Conservation (phyloP, 192 early-diverging fungal genomes). For the Coemansia sp. region DNA sequence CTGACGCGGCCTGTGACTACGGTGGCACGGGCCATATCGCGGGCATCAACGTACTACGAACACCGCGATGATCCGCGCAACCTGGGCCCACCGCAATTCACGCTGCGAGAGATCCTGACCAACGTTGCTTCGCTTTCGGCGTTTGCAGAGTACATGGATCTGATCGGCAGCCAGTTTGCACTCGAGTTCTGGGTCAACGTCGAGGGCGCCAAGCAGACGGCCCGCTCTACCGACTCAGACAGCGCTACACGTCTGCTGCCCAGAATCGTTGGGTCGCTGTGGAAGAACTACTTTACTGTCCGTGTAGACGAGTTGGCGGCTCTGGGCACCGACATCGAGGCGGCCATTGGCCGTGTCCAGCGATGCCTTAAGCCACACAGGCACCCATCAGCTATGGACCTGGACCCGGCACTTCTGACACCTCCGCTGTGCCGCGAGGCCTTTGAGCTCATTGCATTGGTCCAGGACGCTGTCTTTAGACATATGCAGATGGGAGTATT, state of each 20-base stretch:
- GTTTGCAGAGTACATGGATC: constrained; percentile 82
- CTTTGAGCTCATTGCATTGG: constrained; percentile 34
- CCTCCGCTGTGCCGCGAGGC: constrained; percentile 28
- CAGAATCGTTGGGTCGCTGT: constrained; percentile 45
- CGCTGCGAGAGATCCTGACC: constrained; percentile 62
- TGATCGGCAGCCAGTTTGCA: constrained; percentile 59
- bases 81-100: constrained; percentile 54
- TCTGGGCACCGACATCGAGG: constrained; percentile 27
- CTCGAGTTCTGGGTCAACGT: constrained; percentile 77
- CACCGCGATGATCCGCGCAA: constrained; percentile 44
- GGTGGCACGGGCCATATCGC: constrained; percentile 6
- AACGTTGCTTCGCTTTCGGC: constrained; percentile 67
- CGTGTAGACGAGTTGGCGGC: constrained; percentile 47
- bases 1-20: background rate
- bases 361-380: constrained; percentile 35
- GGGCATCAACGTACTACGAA: constrained; percentile 49
- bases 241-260: constrained; percentile 9
- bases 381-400: constrained; percentile 8
- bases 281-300: constrained; percentile 55
- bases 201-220: constrained; percentile 57
- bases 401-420: constrained; percentile 17
- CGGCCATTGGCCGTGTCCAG: constrained; percentile 34
- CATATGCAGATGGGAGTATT: constrained; percentile 64
- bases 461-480: constrained; percentile 65
- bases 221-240: background rate